Evolutionary conservation across 2,329 filamentous ascomycete species (phyloP).

Genomic region (Colletotrichum tabaci): DNA sequence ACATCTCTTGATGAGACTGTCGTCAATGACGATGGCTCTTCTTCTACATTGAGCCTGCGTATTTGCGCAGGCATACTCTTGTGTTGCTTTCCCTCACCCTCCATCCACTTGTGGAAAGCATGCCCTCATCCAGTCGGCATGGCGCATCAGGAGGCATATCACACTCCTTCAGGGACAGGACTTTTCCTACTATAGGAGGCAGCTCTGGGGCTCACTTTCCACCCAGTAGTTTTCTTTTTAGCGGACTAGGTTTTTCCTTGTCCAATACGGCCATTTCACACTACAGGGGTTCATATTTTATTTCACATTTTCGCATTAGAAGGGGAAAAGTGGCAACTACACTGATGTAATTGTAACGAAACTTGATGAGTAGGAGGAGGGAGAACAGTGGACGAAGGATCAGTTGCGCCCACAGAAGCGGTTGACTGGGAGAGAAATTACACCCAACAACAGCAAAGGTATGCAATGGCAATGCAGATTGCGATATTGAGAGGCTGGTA

Average conservation of each 20-base stretch:
- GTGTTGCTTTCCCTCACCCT: slow-evolving; percentile 17
- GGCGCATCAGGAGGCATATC: slow-evolving; percentile 25
- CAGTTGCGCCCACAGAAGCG: slow-evolving; percentile 11
- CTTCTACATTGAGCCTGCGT: slow-evolving; percentile 18
- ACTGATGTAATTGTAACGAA: slow-evolving; percentile 44
- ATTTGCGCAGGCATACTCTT: slow-evolving; percentile 22
- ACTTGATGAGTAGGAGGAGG: slow-evolving; percentile 33
- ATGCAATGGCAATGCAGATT: background rate
- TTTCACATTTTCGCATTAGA: slow-evolving; percentile 32
- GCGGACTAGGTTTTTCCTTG: background rate
- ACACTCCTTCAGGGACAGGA: slow-evolving; percentile 29
- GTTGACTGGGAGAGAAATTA: slow-evolving; percentile 16
- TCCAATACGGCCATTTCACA: slow-evolving; percentile 1
- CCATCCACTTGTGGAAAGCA: slow-evolving; percentile 24
- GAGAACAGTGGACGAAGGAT: slow-evolving; percentile 5
- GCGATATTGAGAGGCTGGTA: background rate
- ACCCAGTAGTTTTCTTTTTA: background rate
- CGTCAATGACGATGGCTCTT: slow-evolving; percentile 19
- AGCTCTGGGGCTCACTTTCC: slow-evolving; percentile 3
- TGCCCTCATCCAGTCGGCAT: slow-evolving; percentile 19
- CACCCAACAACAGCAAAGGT: background rate
- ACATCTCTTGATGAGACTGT: slow-evolving; percentile 17
- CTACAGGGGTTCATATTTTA: background rate
- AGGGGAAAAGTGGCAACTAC: slow-evolving; percentile 43
- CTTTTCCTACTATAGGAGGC: slow-evolving; percentile 23